Conservation (phyloP, 2,329 filamentous ascomycete species). For the Diaporthe velutina region DNA sequence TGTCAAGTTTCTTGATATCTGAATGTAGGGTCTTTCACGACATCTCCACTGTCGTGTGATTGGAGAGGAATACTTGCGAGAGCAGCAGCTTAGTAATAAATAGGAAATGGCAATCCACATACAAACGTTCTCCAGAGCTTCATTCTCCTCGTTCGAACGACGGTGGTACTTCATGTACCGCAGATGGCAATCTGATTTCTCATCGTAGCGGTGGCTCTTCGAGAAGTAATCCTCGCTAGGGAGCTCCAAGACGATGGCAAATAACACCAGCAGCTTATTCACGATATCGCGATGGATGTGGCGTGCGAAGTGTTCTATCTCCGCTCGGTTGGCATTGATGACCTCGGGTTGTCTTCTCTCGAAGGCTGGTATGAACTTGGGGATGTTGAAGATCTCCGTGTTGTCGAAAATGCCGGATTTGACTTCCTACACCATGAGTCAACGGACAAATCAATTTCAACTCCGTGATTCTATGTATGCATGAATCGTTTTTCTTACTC, state of each 20-base stretch:
- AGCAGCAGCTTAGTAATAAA: background rate
- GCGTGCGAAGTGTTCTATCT: constrained; percentile 51
- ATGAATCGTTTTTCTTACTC: background rate
- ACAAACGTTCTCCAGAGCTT: constrained; percentile 33
- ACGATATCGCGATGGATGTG: constrained; percentile 49
- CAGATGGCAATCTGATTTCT: constrained; percentile 67
- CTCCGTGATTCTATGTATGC: constrained; percentile 44
- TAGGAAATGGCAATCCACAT: background rate
- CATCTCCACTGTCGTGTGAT: background rate
- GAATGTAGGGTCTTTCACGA: no score
- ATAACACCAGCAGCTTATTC: constrained; percentile 50
- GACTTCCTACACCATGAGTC: background rate
- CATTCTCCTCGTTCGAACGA: constrained; percentile 59
- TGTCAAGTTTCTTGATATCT: no score
- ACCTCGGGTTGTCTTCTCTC: constrained; percentile 37
- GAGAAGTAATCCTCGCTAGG: constrained; percentile 66
- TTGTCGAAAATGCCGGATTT: constrained; percentile 49
- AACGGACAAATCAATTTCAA: constrained; percentile 47
- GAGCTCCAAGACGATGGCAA: constrained; percentile 67
- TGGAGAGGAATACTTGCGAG: background rate
- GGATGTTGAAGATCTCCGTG: constrained; percentile 56
- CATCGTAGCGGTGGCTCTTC: constrained; percentile 65
- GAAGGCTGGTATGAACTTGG: constrained; percentile 52
- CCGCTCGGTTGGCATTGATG: constrained; percentile 47
- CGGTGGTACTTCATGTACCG: constrained; percentile 71